Evolutionary conservation across 352 stramenopile genomes (phyloP), one percentile per base, ranked within the genome.

Genomic region (Globisporangium nagaii): DNA sequence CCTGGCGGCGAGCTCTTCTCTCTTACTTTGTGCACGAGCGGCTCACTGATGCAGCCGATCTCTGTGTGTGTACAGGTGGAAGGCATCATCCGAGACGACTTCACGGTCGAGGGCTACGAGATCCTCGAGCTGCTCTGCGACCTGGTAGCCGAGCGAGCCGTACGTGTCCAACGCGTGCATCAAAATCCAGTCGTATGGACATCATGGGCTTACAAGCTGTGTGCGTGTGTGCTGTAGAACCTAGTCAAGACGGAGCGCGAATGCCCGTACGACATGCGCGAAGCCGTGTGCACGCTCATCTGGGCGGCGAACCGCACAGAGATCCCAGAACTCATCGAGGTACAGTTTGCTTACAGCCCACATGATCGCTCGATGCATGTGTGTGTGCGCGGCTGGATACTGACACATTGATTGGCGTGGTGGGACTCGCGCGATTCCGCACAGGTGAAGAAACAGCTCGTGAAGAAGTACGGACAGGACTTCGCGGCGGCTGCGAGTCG

Each of bases 91-190:
- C 85, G 92, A 12, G 93, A 98, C 41, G 96, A 98, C 63, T 96
- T 97, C 60, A 95, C 90, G 12, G 86, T 98, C 28, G 93, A 98
- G 71, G 95, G 92, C 5, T 98, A 98, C 65, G 93, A 98, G 64
- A 97, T 98, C 60, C 66, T 98, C 27, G 84, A 94, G 60, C 69
- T 98, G 13, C 68, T 96, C 43, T 98, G 94, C 60, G 92, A 98
- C 53, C 66, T 98, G 3, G 53, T 98, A 13, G 79, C 78, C 17
- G 93, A 98, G 68, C 82, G 96, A 47, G 90, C 94, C 58, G 81
- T 91, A 54, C 45, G 75, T 71, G 2, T 4, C 25, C 11, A 19
- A 25, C 6, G 20, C 13, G n/a, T n/a, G n/a, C n/a, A n/a, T n/a
- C n/a, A n/a, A n/a, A n/a, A n/a, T n/a, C n/a, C n/a, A n/a, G n/a